Base-by-base conservation (phyloP, 306 rosid species). In the Rosa lucieae region DNA sequence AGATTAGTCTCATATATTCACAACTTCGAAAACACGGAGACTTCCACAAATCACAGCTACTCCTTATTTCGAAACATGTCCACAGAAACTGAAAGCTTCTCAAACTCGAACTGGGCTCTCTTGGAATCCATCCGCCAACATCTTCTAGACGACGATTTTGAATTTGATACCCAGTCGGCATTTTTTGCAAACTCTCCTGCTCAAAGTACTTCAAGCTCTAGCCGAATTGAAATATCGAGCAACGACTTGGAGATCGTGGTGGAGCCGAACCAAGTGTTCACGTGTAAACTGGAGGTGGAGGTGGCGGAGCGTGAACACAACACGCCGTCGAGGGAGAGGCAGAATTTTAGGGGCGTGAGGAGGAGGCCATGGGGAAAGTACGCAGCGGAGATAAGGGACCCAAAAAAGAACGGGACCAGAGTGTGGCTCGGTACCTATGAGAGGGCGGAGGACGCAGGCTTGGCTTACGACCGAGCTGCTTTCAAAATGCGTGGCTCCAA, bases 311-410 rank as follows among this genome's bases (percentile, higher is more conserved):
- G 26, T 74, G 68, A 1, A 14, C 1, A 14, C 3, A 37, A 61
- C 10, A 73, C 35, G 59, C 52, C 78, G 55, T 74, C 29, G 0
- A 5, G 18, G 4, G 62, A 71, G 72, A 70, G n/a, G 56, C 84
- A 59, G 1, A 29, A 29, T 5, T 89, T 59, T 56, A 44, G 82
- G 49, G 91, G 91, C 10, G 91, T 86, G 72, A 74, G 91, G 77
- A 83, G 89, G 10, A 77, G 91, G 82, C 89, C 89, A 0, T 86
- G 89, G 93, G 93, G 93, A 1, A 88, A 86, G 81, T 88, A 82
- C 23, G 89, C 90, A 0, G 91, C 91, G 0, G 91, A 90, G 80
- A 83, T 83, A 32, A 69, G 86, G 55, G 86, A 74, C 20, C 83
- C 86, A 0, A 67, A 48, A 39, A 88, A 51, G 61, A 90, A 83